Evolutionary conservation across 202 grass and related monocot genomes (phyloP).

Genomic region (Musa balbisiana): DNA sequence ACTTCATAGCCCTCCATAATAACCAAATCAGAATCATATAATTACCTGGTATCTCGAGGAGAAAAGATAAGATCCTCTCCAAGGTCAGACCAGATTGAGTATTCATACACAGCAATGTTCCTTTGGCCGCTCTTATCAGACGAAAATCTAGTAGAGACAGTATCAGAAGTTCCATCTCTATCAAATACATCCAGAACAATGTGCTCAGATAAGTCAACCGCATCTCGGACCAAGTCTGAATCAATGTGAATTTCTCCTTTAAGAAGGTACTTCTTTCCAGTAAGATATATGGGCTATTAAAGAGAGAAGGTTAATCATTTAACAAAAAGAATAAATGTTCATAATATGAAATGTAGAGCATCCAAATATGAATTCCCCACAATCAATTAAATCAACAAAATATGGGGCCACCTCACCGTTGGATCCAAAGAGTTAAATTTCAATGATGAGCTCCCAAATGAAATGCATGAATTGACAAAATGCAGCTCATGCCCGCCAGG

Average conservation of each 20-base stretch:
- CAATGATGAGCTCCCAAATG: constrained; percentile 54
- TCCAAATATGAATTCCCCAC: neutral
- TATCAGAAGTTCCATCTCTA: constrained; percentile 40
- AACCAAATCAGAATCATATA: neutral
- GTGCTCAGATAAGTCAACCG: constrained; percentile 50
- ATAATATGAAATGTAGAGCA: constrained; percentile 9
- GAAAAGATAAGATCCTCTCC: constrained; percentile 70
- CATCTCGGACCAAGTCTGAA: constrained; percentile 32
- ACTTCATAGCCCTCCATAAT: neutral
- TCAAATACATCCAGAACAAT: constrained; percentile 66
- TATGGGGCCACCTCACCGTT: constrained; percentile 30
- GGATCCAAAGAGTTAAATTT: constrained; percentile 60
- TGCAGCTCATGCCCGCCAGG: constrained; percentile 80
- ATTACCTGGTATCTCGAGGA: constrained; percentile 72
- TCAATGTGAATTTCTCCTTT: constrained; percentile 80
- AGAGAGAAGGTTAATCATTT: constrained; percentile 20
- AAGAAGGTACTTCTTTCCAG: constrained; percentile 84
- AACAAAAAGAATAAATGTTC: neutral
- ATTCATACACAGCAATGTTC: constrained; percentile 51
- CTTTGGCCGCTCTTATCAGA: constrained; percentile 43
- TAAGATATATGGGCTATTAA: constrained; percentile 60
- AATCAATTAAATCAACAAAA: neutral
- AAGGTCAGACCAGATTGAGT: constrained; percentile 77
- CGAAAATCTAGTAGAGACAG: constrained; percentile 45
- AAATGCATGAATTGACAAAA: constrained; percentile 82